Base-by-base conservation (phyloP, 1,284 basidiomycete genomes). In the Heterobasidion irregulare region DNA sequence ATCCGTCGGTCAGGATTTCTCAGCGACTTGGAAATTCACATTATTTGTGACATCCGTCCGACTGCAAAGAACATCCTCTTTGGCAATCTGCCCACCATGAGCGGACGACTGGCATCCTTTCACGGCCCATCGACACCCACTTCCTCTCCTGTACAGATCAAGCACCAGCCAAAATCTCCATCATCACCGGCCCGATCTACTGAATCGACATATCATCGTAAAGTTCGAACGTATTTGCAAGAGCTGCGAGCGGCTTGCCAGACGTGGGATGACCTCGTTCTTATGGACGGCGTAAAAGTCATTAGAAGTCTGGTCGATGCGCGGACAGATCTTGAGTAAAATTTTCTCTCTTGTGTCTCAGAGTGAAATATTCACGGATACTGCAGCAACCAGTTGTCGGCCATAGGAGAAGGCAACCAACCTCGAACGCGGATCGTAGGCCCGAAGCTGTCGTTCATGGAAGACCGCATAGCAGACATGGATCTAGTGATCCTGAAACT, bases 291-390 rank as follows among this genome's bases (percentile, higher is more conserved):
- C 2, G 67, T 89, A 26, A 86, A 80, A 61, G 78, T 84, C 5
- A 79, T 77, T 6, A 81, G 75, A 57, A 77, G 71, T 54, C 71
- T 90, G 34, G 76, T 88, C 6, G 87, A 92, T 63, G 70, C 84
- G 13, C 74, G 89, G 50, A 92, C 89, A 26, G 87, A 90, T 61
- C 73, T 92, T 50, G 84, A 89, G 89, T 92, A 69, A 61, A 83
- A 75, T 47, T 10, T 46, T 8, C 41, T 32, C 35, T 44, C 55
- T 26, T 41, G 52, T 45, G 6, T 8, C 2, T 15, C 34, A 12
- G 4, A n/a, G 16, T 8, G 9, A 35, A 13, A n/a, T 53, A 8
- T 45, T 47, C 5, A 15, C 32, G 7, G 0, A 26, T 12, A 13
- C 34, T 36, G 15, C 52, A 91, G 86, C 62, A 91, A 91, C 67